Percentiles rank a stretch among this genome's conserved stretches.
phyloP scores from a whole-genome alignment of 2,329 filamentous ascomycete genomes.

The Fusarium setosum region DNA sequence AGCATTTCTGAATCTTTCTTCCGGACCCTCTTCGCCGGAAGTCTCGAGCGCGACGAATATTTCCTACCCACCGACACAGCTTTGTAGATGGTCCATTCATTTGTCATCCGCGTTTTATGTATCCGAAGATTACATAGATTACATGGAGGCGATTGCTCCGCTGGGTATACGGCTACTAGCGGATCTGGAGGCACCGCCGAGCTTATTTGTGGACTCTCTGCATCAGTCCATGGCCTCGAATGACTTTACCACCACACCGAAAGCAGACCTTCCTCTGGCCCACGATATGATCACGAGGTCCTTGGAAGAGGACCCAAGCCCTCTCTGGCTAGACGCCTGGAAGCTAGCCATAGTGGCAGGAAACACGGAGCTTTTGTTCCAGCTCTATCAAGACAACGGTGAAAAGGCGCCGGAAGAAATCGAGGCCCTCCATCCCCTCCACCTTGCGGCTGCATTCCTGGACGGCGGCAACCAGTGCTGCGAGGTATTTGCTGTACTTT shows the following conservation, averaged over 20 bases:
- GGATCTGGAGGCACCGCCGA: not conserved
- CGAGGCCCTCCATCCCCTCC: not conserved
- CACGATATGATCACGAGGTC: not conserved
- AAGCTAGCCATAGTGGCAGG: constrained; percentile 23
- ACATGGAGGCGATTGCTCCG: not conserved
- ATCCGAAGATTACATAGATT: not conserved
- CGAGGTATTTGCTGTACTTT: not conserved
- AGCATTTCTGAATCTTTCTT: not conserved
- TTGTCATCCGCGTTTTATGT: not conserved
- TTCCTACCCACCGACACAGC: not conserved
- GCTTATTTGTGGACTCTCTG: constrained; percentile 3
- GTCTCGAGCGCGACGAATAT: not conserved
- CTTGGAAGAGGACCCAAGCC: not conserved
- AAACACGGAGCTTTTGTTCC: not conserved
- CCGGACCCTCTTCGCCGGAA: not conserved
- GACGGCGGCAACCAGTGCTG: constrained; percentile 6
- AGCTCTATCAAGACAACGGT: not conserved
- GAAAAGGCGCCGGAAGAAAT: not conserved
- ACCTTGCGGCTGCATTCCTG: constrained; percentile 19
- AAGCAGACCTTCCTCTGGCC: not conserved
- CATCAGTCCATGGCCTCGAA: not conserved
- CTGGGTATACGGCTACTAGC: not conserved
- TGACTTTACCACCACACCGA: not conserved
- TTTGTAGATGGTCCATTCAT: constrained; percentile 18
- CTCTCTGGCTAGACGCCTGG: constrained; percentile 8